These are phyloP conservation scores for Pythium angustatum DNA, from an alignment of 352 stramenopile species.

Conservation along the genomic window DNA sequence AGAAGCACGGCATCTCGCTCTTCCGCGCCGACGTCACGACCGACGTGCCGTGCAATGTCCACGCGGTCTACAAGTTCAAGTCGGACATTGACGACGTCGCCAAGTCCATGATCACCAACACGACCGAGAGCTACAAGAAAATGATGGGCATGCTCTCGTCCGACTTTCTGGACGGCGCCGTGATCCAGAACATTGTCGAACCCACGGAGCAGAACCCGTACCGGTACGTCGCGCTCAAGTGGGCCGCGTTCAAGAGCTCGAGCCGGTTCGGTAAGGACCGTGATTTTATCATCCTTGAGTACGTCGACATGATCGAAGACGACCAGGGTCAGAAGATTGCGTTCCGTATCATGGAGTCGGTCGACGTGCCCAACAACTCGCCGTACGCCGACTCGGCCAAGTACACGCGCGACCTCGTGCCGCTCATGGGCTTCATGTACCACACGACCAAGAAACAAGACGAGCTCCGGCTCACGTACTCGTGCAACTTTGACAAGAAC, in stretches of 20 bases:
- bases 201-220: slow-evolving; percentile 62
- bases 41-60: slow-evolving; percentile 82
- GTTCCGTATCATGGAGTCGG: slow-evolving; percentile 84
- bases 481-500: slow-evolving; percentile 86
- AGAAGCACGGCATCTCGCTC: slow-evolving; percentile 84
- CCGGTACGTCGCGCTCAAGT: slow-evolving; percentile 85
- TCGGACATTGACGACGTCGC: slow-evolving; percentile 82
- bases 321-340: slow-evolving; percentile 80
- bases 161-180: slow-evolving; percentile 81
- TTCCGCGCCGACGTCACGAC: slow-evolving; percentile 64
- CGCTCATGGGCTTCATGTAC: slow-evolving; percentile 88
- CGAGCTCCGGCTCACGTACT: slow-evolving; percentile 87
- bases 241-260: slow-evolving; percentile 84
- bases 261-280: slow-evolving; percentile 77
- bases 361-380: slow-evolving; percentile 65
- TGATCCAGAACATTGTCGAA: slow-evolving; percentile 81
- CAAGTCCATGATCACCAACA: slow-evolving; percentile 78
- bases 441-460: slow-evolving; percentile 76
- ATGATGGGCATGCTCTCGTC: slow-evolving; percentile 87
- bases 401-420: slow-evolving; percentile 74
- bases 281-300: slow-evolving; percentile 85
- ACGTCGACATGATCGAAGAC: slow-evolving; percentile 89
- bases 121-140: slow-evolving; percentile 76
- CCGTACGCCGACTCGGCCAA: slow-evolving; percentile 58
- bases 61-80: slow-evolving; percentile 81